Percentiles rank a stretch among this genome's conserved stretches.
Conservation (phyloP, 805 yeast genomes). For the Starmera caribaea region DNA sequence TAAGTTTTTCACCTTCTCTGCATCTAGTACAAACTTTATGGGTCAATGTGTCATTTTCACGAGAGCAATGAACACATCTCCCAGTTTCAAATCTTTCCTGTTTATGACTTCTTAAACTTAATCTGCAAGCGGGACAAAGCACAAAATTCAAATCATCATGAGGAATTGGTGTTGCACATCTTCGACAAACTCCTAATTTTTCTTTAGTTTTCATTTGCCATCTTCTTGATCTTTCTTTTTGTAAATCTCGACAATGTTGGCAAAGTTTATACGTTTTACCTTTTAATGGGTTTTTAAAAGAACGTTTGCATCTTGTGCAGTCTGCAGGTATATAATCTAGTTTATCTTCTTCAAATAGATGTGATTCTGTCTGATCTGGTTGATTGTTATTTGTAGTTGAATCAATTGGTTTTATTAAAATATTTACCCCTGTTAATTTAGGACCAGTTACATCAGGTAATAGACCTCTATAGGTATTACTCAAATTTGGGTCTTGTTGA, state of each 20-base stretch:
- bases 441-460: neutral
- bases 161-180: constrained; percentile 52
- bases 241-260: constrained; percentile 54
- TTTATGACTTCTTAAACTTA: constrained; percentile 42
- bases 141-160: constrained; percentile 42
- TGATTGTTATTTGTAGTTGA: no score
- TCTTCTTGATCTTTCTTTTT: constrained; percentile 49
- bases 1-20: constrained; percentile 47
- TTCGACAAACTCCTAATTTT: constrained; percentile 52
- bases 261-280: constrained; percentile 42
- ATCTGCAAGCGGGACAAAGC: constrained; percentile 51
- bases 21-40: constrained; percentile 62
- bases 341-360: neutral
- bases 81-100: constrained; percentile 53
- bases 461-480: neutral
- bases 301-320: constrained; percentile 55
- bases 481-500: neutral
- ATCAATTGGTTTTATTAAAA: no score
- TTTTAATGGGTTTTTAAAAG: constrained; percentile 32
- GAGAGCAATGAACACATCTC: constrained; percentile 60
- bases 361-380: no score
- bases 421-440: neutral
- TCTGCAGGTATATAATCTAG: constrained; percentile 2
- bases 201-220: constrained; percentile 57
- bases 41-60: constrained; percentile 38